phyloP scores from a whole-genome alignment of 2,329 filamentous ascomycete species.

The Pestalotiopsis sp. region DNA sequence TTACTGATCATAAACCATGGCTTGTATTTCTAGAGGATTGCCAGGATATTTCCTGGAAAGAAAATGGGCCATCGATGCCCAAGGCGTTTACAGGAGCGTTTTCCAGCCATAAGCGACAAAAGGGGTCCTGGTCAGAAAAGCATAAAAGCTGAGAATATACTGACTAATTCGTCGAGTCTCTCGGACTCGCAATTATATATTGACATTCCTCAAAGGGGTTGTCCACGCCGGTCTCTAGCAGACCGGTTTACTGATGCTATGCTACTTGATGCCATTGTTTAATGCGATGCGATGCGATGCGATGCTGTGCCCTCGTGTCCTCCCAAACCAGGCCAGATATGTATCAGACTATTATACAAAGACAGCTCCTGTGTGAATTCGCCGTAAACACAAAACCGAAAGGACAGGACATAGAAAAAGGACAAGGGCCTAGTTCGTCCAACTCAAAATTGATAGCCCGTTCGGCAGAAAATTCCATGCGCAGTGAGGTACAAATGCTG shows the following conservation, averaged over 20 bases:
- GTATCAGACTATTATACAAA: not conserved
- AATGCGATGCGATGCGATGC: slow-evolving; percentile 16
- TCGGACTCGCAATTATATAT: not conserved
- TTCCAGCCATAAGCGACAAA: not conserved
- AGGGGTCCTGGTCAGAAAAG: not conserved
- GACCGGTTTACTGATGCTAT: slow-evolving; percentile 9
- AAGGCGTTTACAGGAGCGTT: slow-evolving; percentile 1
- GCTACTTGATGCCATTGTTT: slow-evolving; percentile 9
- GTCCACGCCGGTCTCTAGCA: not conserved
- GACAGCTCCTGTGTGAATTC: not conserved
- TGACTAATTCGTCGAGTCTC: not conserved
- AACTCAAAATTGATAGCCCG: too few species aligned
- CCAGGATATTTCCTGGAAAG: slow-evolving; percentile 1
- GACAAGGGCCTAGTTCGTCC: not conserved
- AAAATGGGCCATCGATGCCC: slow-evolving; percentile 2
- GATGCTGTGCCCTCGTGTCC: not conserved
- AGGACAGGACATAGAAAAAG: not conserved
- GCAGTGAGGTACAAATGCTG: not conserved
- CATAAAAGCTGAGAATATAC: not conserved
- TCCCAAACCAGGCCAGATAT: slow-evolving; percentile 1
- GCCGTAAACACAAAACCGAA: not conserved
- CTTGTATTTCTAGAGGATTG: slow-evolving; percentile 6
- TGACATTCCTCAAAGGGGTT: not conserved
- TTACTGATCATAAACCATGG: not conserved
- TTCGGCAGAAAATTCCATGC: not conserved